phyloP scores from a whole-genome alignment of 192 early-diverging fungal species.

The Globomyces pollinis-pini region DNA sequence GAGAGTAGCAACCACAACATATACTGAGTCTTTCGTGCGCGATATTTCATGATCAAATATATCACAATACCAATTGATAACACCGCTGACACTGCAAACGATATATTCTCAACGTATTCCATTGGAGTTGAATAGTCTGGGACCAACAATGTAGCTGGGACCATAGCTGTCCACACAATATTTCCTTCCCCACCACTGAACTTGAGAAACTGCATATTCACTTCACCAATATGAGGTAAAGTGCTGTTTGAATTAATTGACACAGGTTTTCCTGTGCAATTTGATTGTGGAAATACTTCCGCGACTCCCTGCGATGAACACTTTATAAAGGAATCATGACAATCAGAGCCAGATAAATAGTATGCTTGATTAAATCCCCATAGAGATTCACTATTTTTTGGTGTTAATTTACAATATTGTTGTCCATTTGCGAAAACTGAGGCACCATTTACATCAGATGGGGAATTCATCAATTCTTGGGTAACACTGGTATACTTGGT shows the following conservation, averaged over 20 bases:
- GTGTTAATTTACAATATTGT: background rate
- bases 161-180: background rate
- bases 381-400: background rate
- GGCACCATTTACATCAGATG: background rate
- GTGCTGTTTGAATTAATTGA: background rate
- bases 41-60: background rate
- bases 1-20: conserved; percentile 8
- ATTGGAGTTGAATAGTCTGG: background rate
- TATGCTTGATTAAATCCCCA: background rate
- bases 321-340: background rate
- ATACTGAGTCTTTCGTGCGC: background rate
- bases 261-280: background rate
- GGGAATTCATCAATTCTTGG: too few species aligned
- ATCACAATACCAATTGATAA: background rate
- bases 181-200: background rate
- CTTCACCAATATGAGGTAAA: background rate
- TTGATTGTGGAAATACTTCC: background rate
- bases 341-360: background rate
- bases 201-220: background rate
- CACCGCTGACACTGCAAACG: background rate
- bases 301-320: background rate
- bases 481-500: too few species aligned
- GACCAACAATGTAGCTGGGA: background rate
- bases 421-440: background rate
- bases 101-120: background rate